Conservation (phyloP, 2,329 filamentous ascomycete species). For the Colletotrichum simmondsii region DNA sequence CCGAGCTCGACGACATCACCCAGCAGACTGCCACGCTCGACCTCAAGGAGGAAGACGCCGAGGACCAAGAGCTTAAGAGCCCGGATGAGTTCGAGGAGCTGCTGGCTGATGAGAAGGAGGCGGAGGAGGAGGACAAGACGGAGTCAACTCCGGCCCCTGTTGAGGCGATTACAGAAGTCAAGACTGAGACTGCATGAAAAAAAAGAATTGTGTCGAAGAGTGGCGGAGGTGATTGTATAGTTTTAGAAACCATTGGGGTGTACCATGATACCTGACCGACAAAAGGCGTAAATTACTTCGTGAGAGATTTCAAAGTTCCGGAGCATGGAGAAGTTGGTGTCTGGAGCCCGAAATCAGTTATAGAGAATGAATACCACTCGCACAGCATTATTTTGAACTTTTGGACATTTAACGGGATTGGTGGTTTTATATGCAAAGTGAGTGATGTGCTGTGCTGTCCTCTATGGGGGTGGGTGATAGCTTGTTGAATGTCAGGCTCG, state of each 20-base stretch:
- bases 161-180: constrained; percentile 4
- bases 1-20: background rate
- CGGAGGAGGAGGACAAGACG: background rate
- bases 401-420: background rate
- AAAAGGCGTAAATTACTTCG: constrained; percentile 34
- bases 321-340: constrained; percentile 26
- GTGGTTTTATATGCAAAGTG: background rate
- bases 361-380: constrained; percentile 33
- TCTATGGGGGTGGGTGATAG: background rate
- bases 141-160: background rate
- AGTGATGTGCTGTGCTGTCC: background rate
- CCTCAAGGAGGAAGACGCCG: constrained; percentile 15
- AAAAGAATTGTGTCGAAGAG: background rate
- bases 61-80: constrained; percentile 27
- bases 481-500: background rate
- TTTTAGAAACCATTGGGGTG: constrained; percentile 32
- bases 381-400: background rate
- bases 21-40: constrained; percentile 18
- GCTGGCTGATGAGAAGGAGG: constrained; percentile 16
- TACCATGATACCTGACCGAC: constrained; percentile 35
- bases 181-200: constrained; percentile 24
- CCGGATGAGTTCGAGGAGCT: constrained; percentile 34
- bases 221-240: constrained; percentile 19
- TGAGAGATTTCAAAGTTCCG: constrained; percentile 26
- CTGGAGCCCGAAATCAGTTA: constrained; percentile 23